Conservation (phyloP, 352 stramenopile genomes). For the Phytophthora sansomeana region DNA sequence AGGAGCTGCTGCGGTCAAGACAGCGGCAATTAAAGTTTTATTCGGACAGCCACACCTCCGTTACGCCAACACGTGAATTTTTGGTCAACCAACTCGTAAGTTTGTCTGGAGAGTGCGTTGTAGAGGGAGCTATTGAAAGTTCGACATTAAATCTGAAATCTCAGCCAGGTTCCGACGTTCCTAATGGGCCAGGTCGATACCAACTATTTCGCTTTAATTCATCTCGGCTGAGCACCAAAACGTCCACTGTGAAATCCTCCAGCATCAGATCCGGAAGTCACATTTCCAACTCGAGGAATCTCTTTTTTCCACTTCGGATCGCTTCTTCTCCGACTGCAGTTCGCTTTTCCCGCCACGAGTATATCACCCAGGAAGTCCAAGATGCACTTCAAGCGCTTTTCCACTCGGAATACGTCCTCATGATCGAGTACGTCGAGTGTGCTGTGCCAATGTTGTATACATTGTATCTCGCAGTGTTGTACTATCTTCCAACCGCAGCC, state of each 20-base stretch:
- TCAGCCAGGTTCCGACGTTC: neutral
- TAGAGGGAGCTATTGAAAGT: neutral
- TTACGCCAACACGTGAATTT: neutral
- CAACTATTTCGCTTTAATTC: neutral
- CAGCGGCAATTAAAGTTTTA: neutral
- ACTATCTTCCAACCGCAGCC: conserved; percentile 26
- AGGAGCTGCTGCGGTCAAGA: neutral
- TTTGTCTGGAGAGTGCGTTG: neutral
- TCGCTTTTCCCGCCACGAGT: neutral
- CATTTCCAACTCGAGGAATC: neutral
- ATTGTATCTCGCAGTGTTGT: conserved; percentile 24
- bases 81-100: neutral
- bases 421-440: conserved; percentile 40
- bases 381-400: conserved; percentile 31
- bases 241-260: neutral
- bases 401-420: conserved; percentile 30
- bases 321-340: neutral
- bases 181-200: neutral
- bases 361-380: neutral
- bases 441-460: conserved; percentile 34
- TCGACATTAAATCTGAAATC: neutral
- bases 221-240: neutral
- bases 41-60: neutral
- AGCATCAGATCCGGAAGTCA: neutral
- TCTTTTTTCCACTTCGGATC: neutral